Evolutionary conservation across 805 yeast species (phyloP), one percentile per base, ranked within the genome.

Genomic region (Alloascoidea africana): DNA sequence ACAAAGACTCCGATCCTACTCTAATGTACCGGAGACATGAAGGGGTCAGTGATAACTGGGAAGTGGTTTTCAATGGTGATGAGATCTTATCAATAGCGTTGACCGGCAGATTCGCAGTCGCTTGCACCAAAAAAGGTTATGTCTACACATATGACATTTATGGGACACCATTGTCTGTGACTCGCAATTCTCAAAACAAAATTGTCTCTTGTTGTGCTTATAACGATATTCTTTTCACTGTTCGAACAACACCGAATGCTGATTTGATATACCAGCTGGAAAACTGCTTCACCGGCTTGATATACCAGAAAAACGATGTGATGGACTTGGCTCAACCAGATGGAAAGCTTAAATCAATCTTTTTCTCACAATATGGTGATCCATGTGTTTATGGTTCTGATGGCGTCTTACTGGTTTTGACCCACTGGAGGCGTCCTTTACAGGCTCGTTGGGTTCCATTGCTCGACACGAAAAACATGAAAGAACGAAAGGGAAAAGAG

Each of bases 381-480:
- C 98, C 98, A 1, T 81, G 91, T 44, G 54, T 87, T 4, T 80
- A 77, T 39, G 95, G 93, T n/a, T 62, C 66, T 19, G 86, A 78
- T 44, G 85, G 85, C 42, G 68, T 76, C 6, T 62, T 91, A 30
- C 55, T 81, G 19, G 71, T 84, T 0, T 60, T 91, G 15, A 65
- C 76, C 16, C 72, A 76, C 45, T 89, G 96, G 95, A 66, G 96
- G 46, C 71, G 68, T 16, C 63, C 79, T 0, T 55, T 67, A 27
- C 91, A 86, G 52, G 76, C 94, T 2, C 66, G 76, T 42, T 89
- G 97, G 96, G 63, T 84, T 8, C 97, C 97, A 1, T 46, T 89
- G 8, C 60, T 89, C 39, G 83, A 83, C 52, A 65, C 78, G 32
- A 53, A 55, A 16, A 63, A 62, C 17, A 53, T 65, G 30, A 52